Evolutionary conservation across 73 alveolate genomes (phyloP), one percentile per base, ranked within the genome.

Genomic region (Durusdinium trenchii): DNA sequence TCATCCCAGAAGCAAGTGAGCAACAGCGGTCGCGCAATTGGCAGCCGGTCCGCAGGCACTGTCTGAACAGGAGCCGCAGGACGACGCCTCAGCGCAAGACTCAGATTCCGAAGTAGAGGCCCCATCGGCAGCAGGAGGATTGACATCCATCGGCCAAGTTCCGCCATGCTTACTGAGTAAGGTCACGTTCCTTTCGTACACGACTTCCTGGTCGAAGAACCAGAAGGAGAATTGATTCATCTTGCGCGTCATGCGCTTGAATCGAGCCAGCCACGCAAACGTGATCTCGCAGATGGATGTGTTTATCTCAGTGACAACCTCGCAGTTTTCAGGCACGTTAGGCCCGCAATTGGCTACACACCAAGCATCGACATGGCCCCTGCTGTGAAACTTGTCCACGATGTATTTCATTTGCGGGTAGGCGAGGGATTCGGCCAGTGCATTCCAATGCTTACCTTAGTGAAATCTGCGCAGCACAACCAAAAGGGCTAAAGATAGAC

Each of bases 271-370:
- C 86, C 86, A 75, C 9, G 57, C 52, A 42, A 75, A 75, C 10
- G 86, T 75, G 86, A 16, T 75, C 52, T 75, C 57, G 54, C 86
- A 75, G 57, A 75, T 42, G 40, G 86, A 75, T 9, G 86, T 75
- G 86, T 75, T 75, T 23, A 75, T 36, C n/a, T 28, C 57, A 6
- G 30, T n/a, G 54, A 75, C 38, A 14, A 36, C 40, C 57, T 36
- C 57, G 23, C n/a, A 18, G 32, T 75, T 75, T 54, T 42, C 81
- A 20, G 86, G 60, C 54, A 42, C 50, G n/a, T 38, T 40, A 35
- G 60, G 86, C 40, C 28, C n/a, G 52, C 86, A 76, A 35, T 36
- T 76, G 57, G n/a, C 60, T 10, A 23, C 28, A 54, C 86, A 76
- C 86, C 86, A 76, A 60, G n/a, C 30, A 32, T 60, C 73, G n/a